Percentiles rank a stretch among this genome's conserved stretches.
These are phyloP conservation scores for Alternaria viburni DNA, from an alignment of 2,329 filamentous ascomycete species.

Conservation along the genomic window DNA sequence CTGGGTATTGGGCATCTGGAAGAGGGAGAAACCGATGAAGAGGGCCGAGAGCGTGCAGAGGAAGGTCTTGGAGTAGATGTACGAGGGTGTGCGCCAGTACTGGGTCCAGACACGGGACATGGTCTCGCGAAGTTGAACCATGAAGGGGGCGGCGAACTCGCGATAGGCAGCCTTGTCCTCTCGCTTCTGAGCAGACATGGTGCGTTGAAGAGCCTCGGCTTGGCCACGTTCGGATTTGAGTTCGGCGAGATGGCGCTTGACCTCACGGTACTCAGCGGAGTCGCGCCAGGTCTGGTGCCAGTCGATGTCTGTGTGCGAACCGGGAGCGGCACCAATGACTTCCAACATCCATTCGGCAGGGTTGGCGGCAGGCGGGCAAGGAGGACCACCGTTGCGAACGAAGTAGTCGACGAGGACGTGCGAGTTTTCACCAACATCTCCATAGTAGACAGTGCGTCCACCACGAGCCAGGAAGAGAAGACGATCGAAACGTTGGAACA, in stretches of 20 bases:
- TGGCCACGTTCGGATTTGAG: constrained; percentile 51
- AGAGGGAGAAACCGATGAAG: constrained; percentile 85
- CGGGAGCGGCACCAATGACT: constrained; percentile 61
- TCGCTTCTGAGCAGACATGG: constrained; percentile 49
- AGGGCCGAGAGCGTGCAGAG: constrained; percentile 71
- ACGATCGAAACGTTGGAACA: constrained; percentile 89
- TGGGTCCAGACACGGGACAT: constrained; percentile 81
- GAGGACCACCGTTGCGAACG: constrained; percentile 70
- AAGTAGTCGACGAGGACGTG: constrained; percentile 75
- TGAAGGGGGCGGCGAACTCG: constrained; percentile 82
- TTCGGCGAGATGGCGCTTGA: constrained; percentile 54
- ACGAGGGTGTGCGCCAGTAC: constrained; percentile 88
- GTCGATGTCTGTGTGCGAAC: constrained; percentile 57
- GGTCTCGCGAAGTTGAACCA: constrained; percentile 70
- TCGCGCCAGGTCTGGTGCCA: constrained; percentile 59
- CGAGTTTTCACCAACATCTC: constrained; percentile 76
- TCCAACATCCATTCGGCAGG: constrained; percentile 82
- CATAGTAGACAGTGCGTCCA: constrained; percentile 81
- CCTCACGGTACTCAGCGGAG: constrained; percentile 54
- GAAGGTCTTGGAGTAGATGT: constrained; percentile 82
- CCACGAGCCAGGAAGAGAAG: constrained; percentile 79
- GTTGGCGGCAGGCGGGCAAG: constrained; percentile 73
- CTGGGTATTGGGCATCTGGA: constrained; percentile 71
- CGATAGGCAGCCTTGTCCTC: constrained; percentile 65
- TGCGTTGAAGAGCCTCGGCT: constrained; percentile 40